Conservation (phyloP, 805 yeast genomes). For the Metschnikowia aberdeeniae region DNA sequence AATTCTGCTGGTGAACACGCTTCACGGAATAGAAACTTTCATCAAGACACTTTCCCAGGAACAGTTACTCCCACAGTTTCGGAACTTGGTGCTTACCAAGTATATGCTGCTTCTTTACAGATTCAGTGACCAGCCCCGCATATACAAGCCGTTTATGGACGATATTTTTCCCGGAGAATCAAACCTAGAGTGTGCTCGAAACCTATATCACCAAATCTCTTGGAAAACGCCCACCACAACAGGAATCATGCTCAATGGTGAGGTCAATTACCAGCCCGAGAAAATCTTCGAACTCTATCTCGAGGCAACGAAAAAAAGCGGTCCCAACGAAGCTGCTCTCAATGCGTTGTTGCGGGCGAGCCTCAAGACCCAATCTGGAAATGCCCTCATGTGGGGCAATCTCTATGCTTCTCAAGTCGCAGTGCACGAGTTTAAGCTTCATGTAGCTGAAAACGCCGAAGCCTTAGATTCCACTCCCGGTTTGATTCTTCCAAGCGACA, state of each 20-base stretch:
- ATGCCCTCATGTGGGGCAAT: constrained; percentile 44
- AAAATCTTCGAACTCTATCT: constrained; percentile 27
- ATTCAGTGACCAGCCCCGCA: constrained; percentile 11
- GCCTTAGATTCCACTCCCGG: neutral
- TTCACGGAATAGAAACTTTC: constrained; percentile 22
- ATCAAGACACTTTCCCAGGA: constrained; percentile 12
- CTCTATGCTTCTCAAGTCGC: constrained; percentile 58
- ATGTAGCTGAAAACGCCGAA: constrained; percentile 18
- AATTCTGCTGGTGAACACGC: constrained; percentile 26
- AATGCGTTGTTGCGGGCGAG: constrained; percentile 50
- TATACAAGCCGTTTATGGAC: constrained; percentile 15
- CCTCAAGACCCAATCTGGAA: constrained; percentile 17
- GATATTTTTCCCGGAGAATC: constrained; percentile 6
- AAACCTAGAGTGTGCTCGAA: constrained; percentile 24
- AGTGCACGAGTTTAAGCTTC: constrained; percentile 50
- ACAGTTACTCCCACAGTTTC: constrained; percentile 14
- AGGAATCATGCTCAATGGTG: constrained; percentile 38
- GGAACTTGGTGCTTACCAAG: constrained; percentile 24
- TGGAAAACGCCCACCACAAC: constrained; percentile 25
- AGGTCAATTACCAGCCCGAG: constrained; percentile 26
- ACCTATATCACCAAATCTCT: constrained; percentile 19
- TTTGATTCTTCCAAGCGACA: constrained; percentile 24
- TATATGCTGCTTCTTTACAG: constrained; percentile 21
- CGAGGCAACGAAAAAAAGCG: constrained; percentile 19
- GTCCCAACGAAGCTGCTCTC: constrained; percentile 31